phyloP scores from a whole-genome alignment of 768 basidiomycete species.

The Rhodotorula diobovata region DNA sequence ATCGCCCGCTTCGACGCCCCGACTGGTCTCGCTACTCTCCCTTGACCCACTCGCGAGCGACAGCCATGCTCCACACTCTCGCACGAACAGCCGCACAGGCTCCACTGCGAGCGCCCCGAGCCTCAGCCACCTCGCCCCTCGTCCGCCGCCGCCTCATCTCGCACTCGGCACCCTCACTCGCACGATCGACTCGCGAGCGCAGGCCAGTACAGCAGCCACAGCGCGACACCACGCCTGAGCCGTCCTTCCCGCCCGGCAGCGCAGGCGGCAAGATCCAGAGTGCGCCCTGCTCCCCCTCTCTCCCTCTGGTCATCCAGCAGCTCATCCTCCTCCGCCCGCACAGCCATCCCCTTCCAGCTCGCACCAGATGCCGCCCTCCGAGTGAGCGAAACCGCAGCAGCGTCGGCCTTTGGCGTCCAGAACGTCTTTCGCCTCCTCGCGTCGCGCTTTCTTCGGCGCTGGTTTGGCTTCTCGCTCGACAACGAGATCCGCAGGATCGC shows the following conservation, averaged over 20 bases:
- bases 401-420: slow-evolving; percentile 19
- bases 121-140: background rate
- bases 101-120: background rate
- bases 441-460: slow-evolving; percentile 7
- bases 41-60: no score
- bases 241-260: background rate
- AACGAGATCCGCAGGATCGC: slow-evolving; percentile 14
- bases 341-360: slow-evolving; percentile 27
- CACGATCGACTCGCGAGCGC: background rate
- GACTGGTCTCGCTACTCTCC: background rate
- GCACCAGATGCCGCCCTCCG: background rate
- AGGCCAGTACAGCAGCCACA: background rate
- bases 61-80: background rate
- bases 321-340: no score
- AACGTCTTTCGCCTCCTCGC: slow-evolving; percentile 19
- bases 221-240: background rate
- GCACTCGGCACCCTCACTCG: background rate
- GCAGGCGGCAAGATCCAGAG: slow-evolving; percentile 7
- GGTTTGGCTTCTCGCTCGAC: slow-evolving; percentile 10
- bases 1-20: background rate
- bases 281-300: background rate
- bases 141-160: background rate
- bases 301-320: no score
- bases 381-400: slow-evolving; percentile 12
- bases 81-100: background rate